A percentile compares a stretch with the other conserved stretches of the same genome.
phyloP scores from a whole-genome alignment of 2,329 filamentous ascomycete species.

The Boeremia lycopersici region DNA sequence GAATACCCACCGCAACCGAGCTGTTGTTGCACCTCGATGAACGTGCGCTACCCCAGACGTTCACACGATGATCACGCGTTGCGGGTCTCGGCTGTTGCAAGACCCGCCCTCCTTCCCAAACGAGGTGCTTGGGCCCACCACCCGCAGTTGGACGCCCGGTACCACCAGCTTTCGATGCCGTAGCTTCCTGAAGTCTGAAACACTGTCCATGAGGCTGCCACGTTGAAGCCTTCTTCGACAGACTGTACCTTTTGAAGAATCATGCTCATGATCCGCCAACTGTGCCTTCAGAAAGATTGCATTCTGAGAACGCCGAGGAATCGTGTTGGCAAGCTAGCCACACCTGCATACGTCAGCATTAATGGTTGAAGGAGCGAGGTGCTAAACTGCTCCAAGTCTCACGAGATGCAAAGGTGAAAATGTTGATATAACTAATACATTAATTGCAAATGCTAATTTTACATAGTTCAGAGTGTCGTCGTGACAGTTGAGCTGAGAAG shows the following conservation, averaged over 20 bases:
- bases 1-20: no score
- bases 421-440: constrained; percentile 1
- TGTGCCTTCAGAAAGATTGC: no score
- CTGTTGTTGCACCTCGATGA: neutral
- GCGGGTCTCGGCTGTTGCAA: constrained; percentile 9
- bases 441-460: constrained; percentile 1
- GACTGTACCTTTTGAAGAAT: no score
- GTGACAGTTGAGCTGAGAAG: constrained; percentile 12
- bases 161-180: neutral
- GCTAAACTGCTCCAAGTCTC: no score
- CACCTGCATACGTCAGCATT: no score
- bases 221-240: no score
- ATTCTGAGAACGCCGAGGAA: no score
- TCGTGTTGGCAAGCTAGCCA: no score
- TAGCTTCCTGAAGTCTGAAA: neutral
- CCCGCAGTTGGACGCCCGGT: neutral
- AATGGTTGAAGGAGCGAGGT: no score
- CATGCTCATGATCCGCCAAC: no score
- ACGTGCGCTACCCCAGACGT: constrained; percentile 10
- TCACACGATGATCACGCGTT: constrained; percentile 15
- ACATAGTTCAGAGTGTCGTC: constrained; percentile 9
- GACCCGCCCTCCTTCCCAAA: constrained; percentile 15
- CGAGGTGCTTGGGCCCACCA: neutral
- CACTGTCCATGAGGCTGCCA: no score
- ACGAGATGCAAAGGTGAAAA: neutral